Conservation (phyloP, 306 rosid species). For the Mucuna pruriens region DNA sequence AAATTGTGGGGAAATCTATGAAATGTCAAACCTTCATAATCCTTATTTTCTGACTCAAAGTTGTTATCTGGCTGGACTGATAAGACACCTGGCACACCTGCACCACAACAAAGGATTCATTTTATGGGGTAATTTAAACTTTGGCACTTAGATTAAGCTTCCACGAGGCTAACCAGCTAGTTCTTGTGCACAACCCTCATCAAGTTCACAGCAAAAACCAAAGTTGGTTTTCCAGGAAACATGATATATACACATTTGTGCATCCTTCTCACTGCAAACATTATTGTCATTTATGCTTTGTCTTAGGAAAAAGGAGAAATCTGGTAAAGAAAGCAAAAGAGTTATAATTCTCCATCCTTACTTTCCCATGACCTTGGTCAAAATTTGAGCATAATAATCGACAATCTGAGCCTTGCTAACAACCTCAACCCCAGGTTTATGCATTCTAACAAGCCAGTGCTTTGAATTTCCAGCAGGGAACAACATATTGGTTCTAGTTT, state of each 20-base stretch:
- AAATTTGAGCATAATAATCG: constrained; percentile 76
- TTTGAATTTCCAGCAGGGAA: constrained; percentile 73
- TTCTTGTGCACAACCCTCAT: constrained; percentile 70
- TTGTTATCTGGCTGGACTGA: constrained; percentile 68
- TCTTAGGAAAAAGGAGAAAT: constrained; percentile 33
- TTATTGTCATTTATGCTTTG: constrained; percentile 7
- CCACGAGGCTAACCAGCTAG: constrained; percentile 59
- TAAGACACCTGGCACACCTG: constrained; percentile 81
- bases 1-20: neutral
- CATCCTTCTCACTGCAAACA: constrained; percentile 76
- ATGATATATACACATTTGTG: constrained; percentile 92
- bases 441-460: constrained; percentile 85
- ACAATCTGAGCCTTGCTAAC: constrained; percentile 95
- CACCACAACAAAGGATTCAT: constrained; percentile 36
- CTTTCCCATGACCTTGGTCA: constrained; percentile 84
- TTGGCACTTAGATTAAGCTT: constrained; percentile 3
- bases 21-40: constrained; percentile 67
- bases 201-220: constrained; percentile 92
- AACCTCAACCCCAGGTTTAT: constrained; percentile 74
- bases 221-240: constrained; percentile 82
- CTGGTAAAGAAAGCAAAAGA: neutral
- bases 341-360: constrained; percentile 43
- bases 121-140: neutral
- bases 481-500: constrained; percentile 46
- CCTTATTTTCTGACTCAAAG: constrained; percentile 70